These are phyloP conservation scores for Penicillium hordei DNA, from an alignment of 2,329 filamentous ascomycete species.

Conservation along the genomic window DNA sequence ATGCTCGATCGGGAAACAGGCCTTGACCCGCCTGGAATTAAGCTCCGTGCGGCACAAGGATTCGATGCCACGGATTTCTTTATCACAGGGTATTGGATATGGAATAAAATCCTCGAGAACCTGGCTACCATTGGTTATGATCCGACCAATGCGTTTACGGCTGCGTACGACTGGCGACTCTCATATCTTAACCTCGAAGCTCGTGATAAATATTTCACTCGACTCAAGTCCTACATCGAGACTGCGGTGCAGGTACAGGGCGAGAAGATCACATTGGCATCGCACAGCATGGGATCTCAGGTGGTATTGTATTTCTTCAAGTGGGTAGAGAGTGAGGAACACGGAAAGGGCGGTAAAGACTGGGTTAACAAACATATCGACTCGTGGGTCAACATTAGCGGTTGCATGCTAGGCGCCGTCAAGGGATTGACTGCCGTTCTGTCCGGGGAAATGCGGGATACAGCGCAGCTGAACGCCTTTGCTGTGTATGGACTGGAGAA, in stretches of 20 bases:
- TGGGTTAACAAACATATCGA: slow-evolving; percentile 93
- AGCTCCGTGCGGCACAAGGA: slow-evolving; percentile 88
- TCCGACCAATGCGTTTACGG: slow-evolving; percentile 69
- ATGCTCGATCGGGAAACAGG: slow-evolving; percentile 94
- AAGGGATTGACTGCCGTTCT: slow-evolving; percentile 89
- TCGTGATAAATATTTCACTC: slow-evolving; percentile 90
- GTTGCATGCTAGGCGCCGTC: slow-evolving; percentile 92
- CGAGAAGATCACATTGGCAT: slow-evolving; percentile 80
- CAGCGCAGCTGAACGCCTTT: slow-evolving; percentile 91
- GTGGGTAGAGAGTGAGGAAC: slow-evolving; percentile 75
- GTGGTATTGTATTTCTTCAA: slow-evolving; percentile 81
- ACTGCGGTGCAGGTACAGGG: slow-evolving; percentile 70
- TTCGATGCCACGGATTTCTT: slow-evolving; percentile 95
- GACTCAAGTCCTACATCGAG: slow-evolving; percentile 88
- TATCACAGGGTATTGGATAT: slow-evolving; percentile 90
- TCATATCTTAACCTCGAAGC: slow-evolving; percentile 86
- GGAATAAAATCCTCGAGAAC: slow-evolving; percentile 98
- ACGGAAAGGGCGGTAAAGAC: slow-evolving; percentile 74
- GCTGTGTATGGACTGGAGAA: slow-evolving; percentile 96
- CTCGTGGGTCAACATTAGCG: slow-evolving; percentile 97
- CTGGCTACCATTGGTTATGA: slow-evolving; percentile 95
- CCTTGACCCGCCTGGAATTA: slow-evolving; percentile 84
- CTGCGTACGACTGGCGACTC: slow-evolving; percentile 86
- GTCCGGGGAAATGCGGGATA: slow-evolving; percentile 98
- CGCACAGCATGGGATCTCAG: slow-evolving; percentile 97